These are phyloP conservation scores for Epichloe baconii DNA, from an alignment of 2,329 filamentous ascomycete species.

Conservation along the genomic window DNA sequence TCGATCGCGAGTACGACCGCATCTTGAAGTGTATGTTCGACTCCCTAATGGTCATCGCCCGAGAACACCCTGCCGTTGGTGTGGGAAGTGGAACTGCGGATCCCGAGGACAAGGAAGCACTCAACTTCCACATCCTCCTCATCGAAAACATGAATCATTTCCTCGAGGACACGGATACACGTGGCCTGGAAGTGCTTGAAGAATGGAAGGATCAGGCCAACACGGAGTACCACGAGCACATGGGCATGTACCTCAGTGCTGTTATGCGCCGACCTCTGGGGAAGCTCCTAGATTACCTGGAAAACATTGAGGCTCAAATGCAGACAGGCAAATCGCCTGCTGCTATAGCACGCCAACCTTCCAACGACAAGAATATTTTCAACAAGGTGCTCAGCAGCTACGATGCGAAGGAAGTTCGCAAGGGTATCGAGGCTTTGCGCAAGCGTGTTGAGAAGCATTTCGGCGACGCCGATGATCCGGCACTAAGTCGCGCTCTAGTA, in stretches of 20 bases:
- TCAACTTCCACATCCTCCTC: conserved; percentile 93
- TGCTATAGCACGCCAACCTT: conserved; percentile 64
- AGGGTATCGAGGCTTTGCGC: conserved; percentile 77
- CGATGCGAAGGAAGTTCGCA: conserved; percentile 73
- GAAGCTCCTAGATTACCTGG: conserved; percentile 81
- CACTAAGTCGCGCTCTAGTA: conserved; percentile 45
- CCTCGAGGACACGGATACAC: conserved; percentile 74
- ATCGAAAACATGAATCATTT: conserved; percentile 99
- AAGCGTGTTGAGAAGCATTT: conserved; percentile 97
- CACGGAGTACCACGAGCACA: conserved; percentile 72
- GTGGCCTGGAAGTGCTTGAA: conserved; percentile 60
- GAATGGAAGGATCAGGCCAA: conserved; percentile 71
- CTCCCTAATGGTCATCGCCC: conserved; percentile 84
- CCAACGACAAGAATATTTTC: conserved; percentile 69
- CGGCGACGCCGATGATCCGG: conserved; percentile 70
- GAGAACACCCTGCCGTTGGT: conserved; percentile 45
- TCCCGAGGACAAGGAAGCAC: conserved; percentile 83
- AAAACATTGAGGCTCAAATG: conserved; percentile 68
- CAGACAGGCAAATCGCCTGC: conserved; percentile 44
- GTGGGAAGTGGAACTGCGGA: conserved; percentile 33
- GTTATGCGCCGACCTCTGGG: conserved; percentile 83
- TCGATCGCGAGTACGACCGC: conserved; percentile 78
- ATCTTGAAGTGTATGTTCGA: conserved; percentile 96
- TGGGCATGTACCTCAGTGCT: conserved; percentile 73
- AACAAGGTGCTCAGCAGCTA: conserved; percentile 75